Conservation (phyloP, 768 basidiomycete genomes). For the Auriscalpium microsporum region DNA sequence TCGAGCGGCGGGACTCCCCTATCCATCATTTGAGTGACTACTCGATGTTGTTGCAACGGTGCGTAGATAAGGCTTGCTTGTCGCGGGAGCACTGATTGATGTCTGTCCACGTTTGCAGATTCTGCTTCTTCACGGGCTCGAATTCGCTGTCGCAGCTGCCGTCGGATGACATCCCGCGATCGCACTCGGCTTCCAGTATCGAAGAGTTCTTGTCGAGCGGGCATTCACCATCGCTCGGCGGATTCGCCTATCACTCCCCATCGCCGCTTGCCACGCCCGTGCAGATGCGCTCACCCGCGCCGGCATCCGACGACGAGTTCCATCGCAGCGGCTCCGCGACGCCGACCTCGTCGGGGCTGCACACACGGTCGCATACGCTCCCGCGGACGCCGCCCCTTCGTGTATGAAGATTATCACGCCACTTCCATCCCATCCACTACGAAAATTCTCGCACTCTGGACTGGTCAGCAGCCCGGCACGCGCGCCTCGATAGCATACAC, state of each 20-base stretch:
- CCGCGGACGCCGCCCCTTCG: constrained; percentile 5
- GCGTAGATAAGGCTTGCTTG: constrained; percentile 19
- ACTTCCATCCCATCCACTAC: background rate
- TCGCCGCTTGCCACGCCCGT: constrained; percentile 9
- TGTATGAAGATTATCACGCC: background rate
- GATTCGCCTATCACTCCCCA: background rate
- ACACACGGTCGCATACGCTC: background rate
- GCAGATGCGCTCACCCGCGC: background rate
- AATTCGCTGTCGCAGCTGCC: constrained; percentile 21
- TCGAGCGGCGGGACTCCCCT: constrained; percentile 1
- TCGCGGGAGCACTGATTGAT: constrained; percentile 4
- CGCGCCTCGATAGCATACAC: background rate
- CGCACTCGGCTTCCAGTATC: constrained; percentile 46
- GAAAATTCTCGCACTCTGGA: background rate
- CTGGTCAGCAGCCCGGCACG: background rate
- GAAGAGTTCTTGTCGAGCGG: constrained; percentile 35
- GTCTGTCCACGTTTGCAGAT: constrained; percentile 32
- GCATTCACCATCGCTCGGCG: constrained; percentile 8
- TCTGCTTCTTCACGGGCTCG: constrained; percentile 73
- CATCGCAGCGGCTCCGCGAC: constrained; percentile 11
- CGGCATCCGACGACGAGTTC: constrained; percentile 8
- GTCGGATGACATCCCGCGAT: constrained; percentile 23
- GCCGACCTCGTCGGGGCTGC: constrained; percentile 4
- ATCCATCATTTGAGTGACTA: constrained; percentile 30
- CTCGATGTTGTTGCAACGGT: constrained; percentile 58